Evolutionary conservation across 2,329 filamentous ascomycete species (phyloP), one percentile per base, ranked within the genome.

Genomic region (Clarireedia paspali): DNA sequence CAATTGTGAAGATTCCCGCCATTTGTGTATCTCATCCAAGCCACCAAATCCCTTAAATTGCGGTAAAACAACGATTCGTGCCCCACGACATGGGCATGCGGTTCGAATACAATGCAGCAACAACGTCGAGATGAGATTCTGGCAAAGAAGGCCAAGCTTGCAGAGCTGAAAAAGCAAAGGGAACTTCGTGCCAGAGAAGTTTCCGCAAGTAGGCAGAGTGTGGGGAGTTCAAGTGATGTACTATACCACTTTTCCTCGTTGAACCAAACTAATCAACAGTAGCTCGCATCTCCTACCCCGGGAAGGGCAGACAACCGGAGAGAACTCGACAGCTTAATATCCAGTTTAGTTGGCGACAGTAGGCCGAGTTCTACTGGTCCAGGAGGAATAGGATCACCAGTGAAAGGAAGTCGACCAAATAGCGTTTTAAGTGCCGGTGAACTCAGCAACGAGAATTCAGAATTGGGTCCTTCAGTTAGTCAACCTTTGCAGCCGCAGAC

Each of bases 91-190:
- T 67, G 65, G 65, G 65, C 61, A 60, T 60, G 56, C 50, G 50
- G 62, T 58, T 60, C 26, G 30, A 59, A 30, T 42, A 55, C 39
- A 44, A 67, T 63, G 59, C 86, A 87, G 78, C 83, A 84, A 71
- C 77, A 91, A 79, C 87, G 91, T 67, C 88, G 90, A 77, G 91
- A 96, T 77, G 94, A 99, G 77, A 96, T 99, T 65, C 78, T 94
- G 66, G 91, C 91, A 64, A 99, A 99, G 77, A 92, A 89, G 78
- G 92, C 91, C 61, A 96, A 94, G 78, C 89, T 99, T 67, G 91
- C 89, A 50, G 94, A 97, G 79, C 81, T 99, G 63, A 96, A 96
- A 76, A 84, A 89, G 60, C 91, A 96, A 75, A 83, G 94, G 66
- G 91, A 95, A 71, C 76, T 92, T 65, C 82, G 91, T 58, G 83